Base-by-base conservation (phyloP, 1,284 basidiomycete genomes). In the Heimioporus retisporus region DNA sequence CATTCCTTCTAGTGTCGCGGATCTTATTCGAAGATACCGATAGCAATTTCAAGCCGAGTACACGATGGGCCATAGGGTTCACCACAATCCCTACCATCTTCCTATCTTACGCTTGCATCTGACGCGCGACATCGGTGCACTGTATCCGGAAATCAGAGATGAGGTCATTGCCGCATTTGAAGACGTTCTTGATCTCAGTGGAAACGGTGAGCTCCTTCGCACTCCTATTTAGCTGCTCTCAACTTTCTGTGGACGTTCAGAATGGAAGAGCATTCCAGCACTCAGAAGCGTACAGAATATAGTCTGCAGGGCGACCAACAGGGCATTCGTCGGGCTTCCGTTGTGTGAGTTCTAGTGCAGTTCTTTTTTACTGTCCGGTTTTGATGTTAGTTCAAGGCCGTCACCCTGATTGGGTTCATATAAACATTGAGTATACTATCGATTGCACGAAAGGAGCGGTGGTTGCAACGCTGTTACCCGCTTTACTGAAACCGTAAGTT, bases 321-420 rank as follows among this genome's bases (percentile, higher is more conserved):
- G 84, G 28, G 60, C 78, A 10, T 81, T 84, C 59, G 80, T 84
- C 46, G 83, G 83, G 5, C 71, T 80, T 21, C 82, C 83, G 6
- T 6, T 65, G 13, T 65, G 64, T 65, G 19, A 16, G 48, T n/a
- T 31, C 10, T 16, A 13, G 28, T 28, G 4, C 18, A 11, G 18
- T 31, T 35, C 10, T 31, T 35, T n/a, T 6, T 31, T 28, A 28
- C 28, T 28, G 28, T 21, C 18, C n/a, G 18, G 6, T 40, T 23
- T 51, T 28, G 53, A 48, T 5, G 15, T 35, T 14, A 16, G n/a
- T 48, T 42, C 46, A 35, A 65, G 64, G 64, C 15, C 64, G 61
- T 31, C 67, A 84, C 63, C 70, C 69, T 7, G 82, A 81, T 7
- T 85, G 78, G 67, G 67, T 75, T 31, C 69, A 75, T n/a, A 69